Evolutionary conservation across 2,329 filamentous ascomycete species (phyloP), one percentile per base, ranked within the genome.

Genomic region (Penicillium sp.): DNA sequence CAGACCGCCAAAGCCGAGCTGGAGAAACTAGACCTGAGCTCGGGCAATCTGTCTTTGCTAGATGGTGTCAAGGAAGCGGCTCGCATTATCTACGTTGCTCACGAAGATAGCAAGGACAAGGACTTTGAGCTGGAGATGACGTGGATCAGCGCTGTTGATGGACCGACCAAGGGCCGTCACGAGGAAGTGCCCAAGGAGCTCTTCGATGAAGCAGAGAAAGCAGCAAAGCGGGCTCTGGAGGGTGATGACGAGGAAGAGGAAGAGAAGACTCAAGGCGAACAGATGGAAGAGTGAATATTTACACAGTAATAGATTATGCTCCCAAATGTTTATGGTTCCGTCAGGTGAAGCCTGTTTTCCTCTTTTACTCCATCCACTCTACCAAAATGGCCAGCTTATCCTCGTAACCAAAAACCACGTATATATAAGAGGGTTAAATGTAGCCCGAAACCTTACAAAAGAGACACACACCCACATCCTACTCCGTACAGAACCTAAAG

Each of bases 51-150:
- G 46, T 88, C 86, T 54, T 77, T 99, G 52, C 78, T 87, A 66
- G 85, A 97, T 67, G 93, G 87, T 42, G 89, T 99, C 66, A 96
- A 95, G 79, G 88, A 97, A 78, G 93, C 93, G 29, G 93, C 93
- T 49, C 80, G 90, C 54, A 99, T 99, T 74, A 97, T 99, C 74
- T 95, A 96, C 71, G 83, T 95, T 53, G 91, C 92, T 41, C 93
- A 99, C 70, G 93, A 97, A 72, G 93, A 99, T 72, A 97, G 92
- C 80, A 97, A 97, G 78, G 93, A 97, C 76, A 99, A 99, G 80
- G 93, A 97, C 59, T 99, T 97, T 66, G 93, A 99, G 82, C 79
- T 99, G 52, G 93, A 99, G 78, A 95, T 99, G 90, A 95, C 89
- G 52, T 99, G 93, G 93, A 88, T 97, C 71, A 96, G 90, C 72